These are phyloP conservation scores for Nidula microcarpa DNA, from an alignment of 768 basidiomycete genomes.

Conservation along the genomic window DNA sequence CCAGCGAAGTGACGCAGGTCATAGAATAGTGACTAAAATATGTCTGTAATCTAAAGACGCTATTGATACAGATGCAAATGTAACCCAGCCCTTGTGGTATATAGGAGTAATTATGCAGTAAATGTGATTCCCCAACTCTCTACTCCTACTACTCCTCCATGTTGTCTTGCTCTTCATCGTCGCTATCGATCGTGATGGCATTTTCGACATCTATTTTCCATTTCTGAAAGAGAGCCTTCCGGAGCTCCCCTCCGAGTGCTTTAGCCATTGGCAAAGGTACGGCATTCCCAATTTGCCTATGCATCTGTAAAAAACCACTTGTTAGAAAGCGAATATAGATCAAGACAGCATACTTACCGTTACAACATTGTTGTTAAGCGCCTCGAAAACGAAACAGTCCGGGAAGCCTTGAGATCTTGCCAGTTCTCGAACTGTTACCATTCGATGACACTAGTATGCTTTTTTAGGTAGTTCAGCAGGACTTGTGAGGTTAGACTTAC, in stretches of 20 bases:
- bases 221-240: conserved; percentile 43
- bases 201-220: conserved; percentile 40
- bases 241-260: conserved; percentile 65
- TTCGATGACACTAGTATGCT: conserved; percentile 53
- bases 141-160: background rate
- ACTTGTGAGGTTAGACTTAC: conserved; percentile 30
- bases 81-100: too few relatives aligned
- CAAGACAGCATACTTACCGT: conserved; percentile 42
- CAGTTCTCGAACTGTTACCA: conserved; percentile 72
- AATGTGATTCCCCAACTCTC: too few relatives aligned
- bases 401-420: conserved; percentile 83
- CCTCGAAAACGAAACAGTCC: conserved; percentile 63
- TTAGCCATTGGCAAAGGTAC: conserved; percentile 63
- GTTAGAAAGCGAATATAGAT: background rate
- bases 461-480: background rate
- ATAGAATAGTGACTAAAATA: too few relatives aligned
- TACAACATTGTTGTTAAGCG: conserved; percentile 47
- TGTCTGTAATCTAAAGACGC: too few relatives aligned
- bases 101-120: too few relatives aligned
- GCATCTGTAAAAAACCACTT: conserved; percentile 46
- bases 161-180: conserved; percentile 5
- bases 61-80: too few relatives aligned
- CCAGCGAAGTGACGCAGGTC: too few relatives aligned
- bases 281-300: conserved; percentile 79
- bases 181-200: conserved; percentile 29